Evolutionary conservation across 2,329 filamentous ascomycete species (phyloP).

Genomic region (Venturia pyrina): DNA sequence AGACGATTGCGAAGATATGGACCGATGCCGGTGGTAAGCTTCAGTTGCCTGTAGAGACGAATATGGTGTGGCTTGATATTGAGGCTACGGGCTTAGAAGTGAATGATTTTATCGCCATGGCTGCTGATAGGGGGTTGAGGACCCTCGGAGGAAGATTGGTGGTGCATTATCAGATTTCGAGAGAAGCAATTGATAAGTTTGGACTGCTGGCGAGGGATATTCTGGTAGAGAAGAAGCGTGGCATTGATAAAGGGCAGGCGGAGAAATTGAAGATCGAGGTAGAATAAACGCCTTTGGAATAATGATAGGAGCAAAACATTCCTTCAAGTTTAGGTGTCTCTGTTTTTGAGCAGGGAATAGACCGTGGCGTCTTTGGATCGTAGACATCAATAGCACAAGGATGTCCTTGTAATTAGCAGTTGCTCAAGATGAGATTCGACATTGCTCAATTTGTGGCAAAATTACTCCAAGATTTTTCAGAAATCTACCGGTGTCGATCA

Average conservation of each 20-base stretch:
- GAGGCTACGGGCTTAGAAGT: constrained; percentile 45
- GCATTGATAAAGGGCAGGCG: neutral
- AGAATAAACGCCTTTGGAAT: neutral
- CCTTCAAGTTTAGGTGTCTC: no score
- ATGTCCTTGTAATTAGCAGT: neutral
- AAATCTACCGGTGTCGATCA: neutral
- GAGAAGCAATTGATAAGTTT: constrained; percentile 44
- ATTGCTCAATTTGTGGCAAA: neutral
- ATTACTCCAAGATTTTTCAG: neutral
- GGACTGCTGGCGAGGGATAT: constrained; percentile 6
- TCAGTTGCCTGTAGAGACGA: constrained; percentile 66
- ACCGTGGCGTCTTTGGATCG: no score
- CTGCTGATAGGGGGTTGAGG: constrained; percentile 47
- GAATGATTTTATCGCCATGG: constrained; percentile 45
- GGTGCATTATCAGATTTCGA: constrained; percentile 63
- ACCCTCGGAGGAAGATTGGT: constrained; percentile 51
- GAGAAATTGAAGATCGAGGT: neutral
- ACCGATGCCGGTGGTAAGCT: constrained; percentile 57
- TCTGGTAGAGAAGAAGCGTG: constrained; percentile 7
- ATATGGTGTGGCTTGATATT: constrained; percentile 82
- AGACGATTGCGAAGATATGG: constrained; percentile 57
- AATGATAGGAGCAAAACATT: no score
- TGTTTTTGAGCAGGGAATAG: no score
- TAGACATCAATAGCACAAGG: no score
- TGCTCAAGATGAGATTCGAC: neutral